Percentiles rank a stretch among this genome's conserved stretches.
phyloP scores from a whole-genome alignment of 2,329 filamentous ascomycete species.

The Neopestalotiopsis rosae region DNA sequence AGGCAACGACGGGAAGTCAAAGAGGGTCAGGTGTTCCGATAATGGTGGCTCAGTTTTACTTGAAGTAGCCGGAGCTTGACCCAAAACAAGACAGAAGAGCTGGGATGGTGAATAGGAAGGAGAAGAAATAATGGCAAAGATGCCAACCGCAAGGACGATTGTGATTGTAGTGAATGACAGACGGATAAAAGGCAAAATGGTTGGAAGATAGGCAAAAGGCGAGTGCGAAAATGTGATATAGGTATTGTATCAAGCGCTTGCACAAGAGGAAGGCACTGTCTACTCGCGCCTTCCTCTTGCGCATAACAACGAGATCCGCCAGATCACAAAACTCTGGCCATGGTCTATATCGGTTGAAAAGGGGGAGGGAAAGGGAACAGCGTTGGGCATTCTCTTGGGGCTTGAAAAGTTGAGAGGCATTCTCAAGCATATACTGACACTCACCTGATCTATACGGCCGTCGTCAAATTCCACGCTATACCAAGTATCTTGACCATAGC shows the following conservation, averaged over 20 bases:
- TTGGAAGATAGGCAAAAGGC: background rate
- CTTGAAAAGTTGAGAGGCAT: slow-evolving; percentile 22
- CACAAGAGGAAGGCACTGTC: too few relatives aligned
- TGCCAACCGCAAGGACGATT: background rate
- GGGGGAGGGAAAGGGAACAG: background rate
- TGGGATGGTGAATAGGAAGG: background rate
- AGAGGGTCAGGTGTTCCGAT: background rate
- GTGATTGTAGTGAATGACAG: background rate
- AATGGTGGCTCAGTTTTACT: background rate
- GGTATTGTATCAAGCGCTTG: too few relatives aligned
- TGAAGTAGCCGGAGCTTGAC: background rate
- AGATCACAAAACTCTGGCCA: too few relatives aligned
- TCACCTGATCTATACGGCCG: slow-evolving; percentile 50
- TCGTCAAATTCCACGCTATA: slow-evolving; percentile 52
- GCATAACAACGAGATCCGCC: too few relatives aligned
- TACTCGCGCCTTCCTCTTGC: too few relatives aligned
- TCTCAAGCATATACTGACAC: slow-evolving; percentile 28
- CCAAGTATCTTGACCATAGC: slow-evolving; percentile 20
- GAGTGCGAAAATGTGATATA: too few relatives aligned
- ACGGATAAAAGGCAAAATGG: background rate
- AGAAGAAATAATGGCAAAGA: background rate
- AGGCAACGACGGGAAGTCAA: background rate
- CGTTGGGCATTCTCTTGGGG: background rate
- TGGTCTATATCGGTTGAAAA: slow-evolving; percentile 7
- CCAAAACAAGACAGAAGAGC: background rate